Evolutionary conservation across 345 rosid genomes (phyloP).

Genomic region (Physaria fendleri): DNA sequence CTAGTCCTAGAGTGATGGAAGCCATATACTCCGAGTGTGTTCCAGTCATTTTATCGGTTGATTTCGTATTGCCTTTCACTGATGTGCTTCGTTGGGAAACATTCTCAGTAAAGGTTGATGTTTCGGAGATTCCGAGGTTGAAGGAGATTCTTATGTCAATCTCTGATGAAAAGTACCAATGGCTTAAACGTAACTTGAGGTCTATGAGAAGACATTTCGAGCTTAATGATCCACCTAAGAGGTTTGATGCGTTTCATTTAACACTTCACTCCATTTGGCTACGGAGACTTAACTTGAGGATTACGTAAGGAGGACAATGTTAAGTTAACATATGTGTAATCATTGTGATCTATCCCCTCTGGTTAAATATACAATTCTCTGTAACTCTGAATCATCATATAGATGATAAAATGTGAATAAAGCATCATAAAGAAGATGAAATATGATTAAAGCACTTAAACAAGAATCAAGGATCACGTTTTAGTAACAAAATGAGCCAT

Average conservation of each 20-base stretch:
- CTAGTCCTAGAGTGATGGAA: slow-evolving; percentile 87
- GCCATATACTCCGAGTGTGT: slow-evolving; percentile 77
- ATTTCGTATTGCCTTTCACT: slow-evolving; percentile 71
- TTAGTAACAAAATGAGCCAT: slow-evolving; percentile 2
- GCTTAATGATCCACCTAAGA: slow-evolving; percentile 65
- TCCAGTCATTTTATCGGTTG: slow-evolving; percentile 70
- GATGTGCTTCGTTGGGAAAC: slow-evolving; percentile 87
- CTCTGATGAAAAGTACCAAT: slow-evolving; percentile 47
- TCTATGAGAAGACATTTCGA: slow-evolving; percentile 63
- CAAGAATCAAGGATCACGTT: slow-evolving; percentile 21
- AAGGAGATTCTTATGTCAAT: slow-evolving; percentile 60
- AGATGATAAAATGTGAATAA: slow-evolving; percentile 22
- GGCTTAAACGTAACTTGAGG: slow-evolving; percentile 46
- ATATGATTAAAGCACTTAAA: no score
- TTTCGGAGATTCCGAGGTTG: slow-evolving; percentile 58
- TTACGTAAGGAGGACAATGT: slow-evolving; percentile 26
- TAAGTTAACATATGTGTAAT: no score
- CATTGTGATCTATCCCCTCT: no score
- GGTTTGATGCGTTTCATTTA: slow-evolving; percentile 76
- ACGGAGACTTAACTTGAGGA: slow-evolving; percentile 58
- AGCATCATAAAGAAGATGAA: slow-evolving; percentile 11
- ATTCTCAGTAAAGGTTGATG: slow-evolving; percentile 53
- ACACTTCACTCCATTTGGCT: slow-evolving; percentile 87
- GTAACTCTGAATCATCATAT: no score
- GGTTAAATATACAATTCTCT: no score